A percentile compares a stretch with the other conserved stretches of the same genome.
Evolutionary conservation across 768 basidiomycete genomes (phyloP).

Genomic region (Calocybe indica): DNA sequence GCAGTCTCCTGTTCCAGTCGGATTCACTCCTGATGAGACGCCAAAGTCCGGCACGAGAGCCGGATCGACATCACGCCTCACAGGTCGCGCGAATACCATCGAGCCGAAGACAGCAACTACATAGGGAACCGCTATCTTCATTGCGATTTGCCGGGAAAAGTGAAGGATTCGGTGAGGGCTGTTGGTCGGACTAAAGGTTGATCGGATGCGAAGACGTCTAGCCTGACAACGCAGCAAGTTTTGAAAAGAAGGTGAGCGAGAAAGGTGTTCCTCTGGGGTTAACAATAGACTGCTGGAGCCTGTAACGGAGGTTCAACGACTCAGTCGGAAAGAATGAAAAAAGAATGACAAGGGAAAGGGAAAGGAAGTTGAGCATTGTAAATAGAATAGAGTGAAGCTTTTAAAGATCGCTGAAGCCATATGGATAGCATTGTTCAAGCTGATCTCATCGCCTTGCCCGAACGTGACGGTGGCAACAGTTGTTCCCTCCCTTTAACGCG

Average conservation of each 20-base stretch:
- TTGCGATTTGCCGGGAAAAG: not conserved
- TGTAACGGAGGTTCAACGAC: slow-evolving; percentile 13
- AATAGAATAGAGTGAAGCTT: too few relatives aligned
- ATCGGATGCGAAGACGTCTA: too few relatives aligned
- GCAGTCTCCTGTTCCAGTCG: slow-evolving; percentile 55
- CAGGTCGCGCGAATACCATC: slow-evolving; percentile 33
- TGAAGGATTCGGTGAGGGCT: too few relatives aligned
- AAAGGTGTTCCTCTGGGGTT: not conserved
- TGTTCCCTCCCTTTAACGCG: too few relatives aligned
- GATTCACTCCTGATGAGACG: slow-evolving; percentile 48
- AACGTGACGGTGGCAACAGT: too few relatives aligned
- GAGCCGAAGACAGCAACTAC: slow-evolving; percentile 23
- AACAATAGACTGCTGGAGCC: slow-evolving; percentile 9
- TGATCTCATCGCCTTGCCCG: not conserved
- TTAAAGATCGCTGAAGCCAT: too few relatives aligned
- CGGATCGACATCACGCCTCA: slow-evolving; percentile 33
- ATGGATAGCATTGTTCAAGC: not conserved
- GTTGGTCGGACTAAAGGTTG: too few relatives aligned
- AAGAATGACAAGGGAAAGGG: not conserved
- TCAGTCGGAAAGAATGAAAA: slow-evolving; percentile 12
- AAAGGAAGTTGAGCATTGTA: not conserved
- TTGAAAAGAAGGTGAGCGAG: not conserved
- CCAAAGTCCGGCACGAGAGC: slow-evolving; percentile 57
- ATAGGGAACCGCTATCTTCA: slow-evolving; percentile 29
- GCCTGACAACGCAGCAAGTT: not conserved